Conservation (phyloP, 139 green algal genomes). For the Chlorella vulgaris region DNA sequence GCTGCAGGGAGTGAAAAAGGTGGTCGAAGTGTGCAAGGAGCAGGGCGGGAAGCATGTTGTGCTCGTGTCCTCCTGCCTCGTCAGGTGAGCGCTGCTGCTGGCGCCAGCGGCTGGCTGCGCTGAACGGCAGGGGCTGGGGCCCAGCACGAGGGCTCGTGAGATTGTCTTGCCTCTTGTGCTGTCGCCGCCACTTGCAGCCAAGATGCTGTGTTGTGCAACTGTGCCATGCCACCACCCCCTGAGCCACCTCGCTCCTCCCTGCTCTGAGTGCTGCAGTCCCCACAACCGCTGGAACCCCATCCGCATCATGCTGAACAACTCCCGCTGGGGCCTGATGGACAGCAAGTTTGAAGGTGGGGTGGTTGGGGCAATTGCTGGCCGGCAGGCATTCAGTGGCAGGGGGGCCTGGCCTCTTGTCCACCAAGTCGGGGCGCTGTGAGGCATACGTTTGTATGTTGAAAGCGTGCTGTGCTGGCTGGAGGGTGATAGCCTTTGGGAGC, state of each 20-base stretch:
- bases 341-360: conserved; percentile 63
- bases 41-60: conserved; percentile 47
- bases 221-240: background rate
- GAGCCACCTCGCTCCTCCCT: no score
- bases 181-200: background rate
- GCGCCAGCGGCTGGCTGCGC: background rate
- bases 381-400: background rate
- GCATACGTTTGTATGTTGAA: no score
- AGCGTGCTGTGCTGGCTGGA: no score
- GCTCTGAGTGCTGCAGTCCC: conserved; percentile 22
- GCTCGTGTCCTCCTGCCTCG: conserved; percentile 66
- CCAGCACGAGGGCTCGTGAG: no score
- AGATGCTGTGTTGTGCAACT: background rate
- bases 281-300: conserved; percentile 68
- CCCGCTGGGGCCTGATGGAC: conserved; percentile 76
- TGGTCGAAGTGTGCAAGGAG: conserved; percentile 46
- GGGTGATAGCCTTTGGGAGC: no score
- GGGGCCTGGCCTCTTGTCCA: background rate
- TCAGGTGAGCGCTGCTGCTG: conserved; percentile 22
- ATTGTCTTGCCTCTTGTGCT: no score
- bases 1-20: conserved; percentile 60
- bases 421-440: no score
- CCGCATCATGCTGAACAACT: conserved; percentile 77
- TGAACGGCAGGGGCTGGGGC: background rate
- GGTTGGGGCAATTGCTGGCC: background rate